These are phyloP conservation scores for Suillus occidentalis DNA, from an alignment of 768 basidiomycete genomes.

Conservation along the genomic window DNA sequence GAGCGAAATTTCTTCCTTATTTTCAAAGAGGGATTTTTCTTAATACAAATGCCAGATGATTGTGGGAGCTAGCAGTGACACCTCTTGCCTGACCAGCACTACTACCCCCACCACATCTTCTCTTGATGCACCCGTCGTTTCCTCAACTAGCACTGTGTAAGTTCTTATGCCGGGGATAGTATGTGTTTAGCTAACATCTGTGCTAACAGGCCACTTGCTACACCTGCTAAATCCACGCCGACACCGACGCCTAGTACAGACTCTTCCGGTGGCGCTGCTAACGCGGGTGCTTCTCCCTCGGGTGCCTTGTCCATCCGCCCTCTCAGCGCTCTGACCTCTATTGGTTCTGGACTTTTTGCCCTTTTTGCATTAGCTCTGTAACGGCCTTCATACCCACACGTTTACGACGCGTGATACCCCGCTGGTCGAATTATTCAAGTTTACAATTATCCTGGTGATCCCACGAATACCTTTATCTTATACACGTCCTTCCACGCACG, in stretches of 20 bases:
- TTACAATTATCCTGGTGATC: constrained; percentile 26
- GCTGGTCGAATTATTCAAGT: constrained; percentile 35
- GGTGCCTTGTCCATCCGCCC: constrained; percentile 23
- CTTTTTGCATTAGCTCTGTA: constrained; percentile 25
- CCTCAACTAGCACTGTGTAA: constrained; percentile 10
- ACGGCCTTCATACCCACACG: constrained; percentile 37
- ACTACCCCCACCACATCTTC: constrained; percentile 8
- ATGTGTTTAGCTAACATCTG: constrained; percentile 11
- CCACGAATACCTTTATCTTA: background rate
- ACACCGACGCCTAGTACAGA: constrained; percentile 13
- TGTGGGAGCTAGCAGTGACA: constrained; percentile 35
- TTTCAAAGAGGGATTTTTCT: background rate
- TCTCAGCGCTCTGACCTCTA: constrained; percentile 22
- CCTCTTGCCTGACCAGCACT: constrained; percentile 35
- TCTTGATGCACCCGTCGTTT: constrained; percentile 7
- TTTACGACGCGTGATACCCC: constrained; percentile 37
- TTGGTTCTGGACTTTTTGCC: constrained; percentile 22
- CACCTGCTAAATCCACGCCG: constrained; percentile 13
- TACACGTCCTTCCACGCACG: constrained; percentile 2
- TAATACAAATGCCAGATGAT: constrained; percentile 30
- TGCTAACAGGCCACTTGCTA: constrained; percentile 8
- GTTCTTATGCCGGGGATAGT: background rate
- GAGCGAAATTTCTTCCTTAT: constrained; percentile 24
- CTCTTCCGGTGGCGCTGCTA: constrained; percentile 34
- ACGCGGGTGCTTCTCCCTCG: constrained; percentile 28